These are phyloP conservation scores for Tephrocybe rancida DNA, from an alignment of 768 basidiomycete species.

Conservation along the genomic window DNA sequence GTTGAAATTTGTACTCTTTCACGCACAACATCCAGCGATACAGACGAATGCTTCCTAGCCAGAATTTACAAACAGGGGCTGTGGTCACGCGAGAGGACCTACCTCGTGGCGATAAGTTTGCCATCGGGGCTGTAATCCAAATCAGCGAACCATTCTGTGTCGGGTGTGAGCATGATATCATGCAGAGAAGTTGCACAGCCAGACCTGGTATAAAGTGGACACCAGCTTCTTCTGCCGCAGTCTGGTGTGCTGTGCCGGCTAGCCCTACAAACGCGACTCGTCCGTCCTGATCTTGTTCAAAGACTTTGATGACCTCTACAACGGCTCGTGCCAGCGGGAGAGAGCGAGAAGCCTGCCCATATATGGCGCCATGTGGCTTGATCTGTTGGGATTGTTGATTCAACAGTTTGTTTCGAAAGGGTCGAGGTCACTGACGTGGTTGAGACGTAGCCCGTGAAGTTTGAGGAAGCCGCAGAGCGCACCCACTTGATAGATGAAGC, in stretches of 20 bases:
- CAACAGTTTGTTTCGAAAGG: background rate
- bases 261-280: constrained; percentile 62
- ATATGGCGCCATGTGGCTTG: constrained; percentile 65
- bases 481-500: constrained; percentile 71
- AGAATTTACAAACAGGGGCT: background rate
- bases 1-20: constrained; percentile 36
- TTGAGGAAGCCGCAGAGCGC: constrained; percentile 63
- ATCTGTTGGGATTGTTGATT: constrained; percentile 35
- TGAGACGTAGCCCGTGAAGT: constrained; percentile 48
- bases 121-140: constrained; percentile 60
- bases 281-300: constrained; percentile 30
- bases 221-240: constrained; percentile 52
- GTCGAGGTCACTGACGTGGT: constrained; percentile 49
- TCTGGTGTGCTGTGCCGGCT: constrained; percentile 64
- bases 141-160: constrained; percentile 71
- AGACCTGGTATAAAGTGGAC: constrained; percentile 65
- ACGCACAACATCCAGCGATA: constrained; percentile 42
- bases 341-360: constrained; percentile 59
- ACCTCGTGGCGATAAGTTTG: constrained; percentile 64
- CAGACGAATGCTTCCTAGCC: constrained; percentile 51
- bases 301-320: constrained; percentile 55
- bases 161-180: background rate
- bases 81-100: constrained; percentile 5
- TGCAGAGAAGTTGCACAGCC: background rate
- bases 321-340: constrained; percentile 56